Evolutionary conservation across 176 grass and related monocot species (phyloP).

Genomic region (Guadua angustifolia): DNA sequence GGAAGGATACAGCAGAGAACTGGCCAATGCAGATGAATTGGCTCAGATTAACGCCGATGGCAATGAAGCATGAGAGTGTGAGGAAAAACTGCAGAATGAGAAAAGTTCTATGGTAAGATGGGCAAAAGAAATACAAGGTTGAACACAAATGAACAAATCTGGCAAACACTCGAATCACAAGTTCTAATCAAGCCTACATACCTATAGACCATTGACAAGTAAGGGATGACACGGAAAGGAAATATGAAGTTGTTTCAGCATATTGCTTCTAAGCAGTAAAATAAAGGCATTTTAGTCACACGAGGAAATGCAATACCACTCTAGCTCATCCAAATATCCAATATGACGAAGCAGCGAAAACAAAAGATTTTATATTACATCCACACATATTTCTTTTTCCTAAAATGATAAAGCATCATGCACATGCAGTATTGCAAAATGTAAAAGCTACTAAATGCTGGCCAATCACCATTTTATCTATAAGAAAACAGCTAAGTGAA

Average conservation of each 20-base stretch:
- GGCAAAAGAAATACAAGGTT: neutral
- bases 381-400: neutral
- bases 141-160: neutral
- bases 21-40: conserved; percentile 96
- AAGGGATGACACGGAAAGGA: neutral
- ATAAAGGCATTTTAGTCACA: neutral
- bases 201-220: neutral
- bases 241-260: neutral
- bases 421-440: neutral
- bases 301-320: neutral
- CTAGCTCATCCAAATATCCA: conserved; percentile 2
- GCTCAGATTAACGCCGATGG: conserved; percentile 85
- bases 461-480: conserved; percentile 2
- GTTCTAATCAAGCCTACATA: neutral
- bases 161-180: neutral
- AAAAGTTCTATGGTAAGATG: conserved; percentile 11
- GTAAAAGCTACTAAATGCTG: neutral
- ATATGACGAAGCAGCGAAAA: neutral
- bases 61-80: conserved; percentile 72
- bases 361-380: neutral
- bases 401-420: neutral
- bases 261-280: neutral
- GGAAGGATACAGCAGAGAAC: conserved; percentile 89
- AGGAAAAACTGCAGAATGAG: conserved; percentile 66
- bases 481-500: conserved; percentile 34